Evolutionary conservation across 768 basidiomycete genomes (phyloP), one percentile per base, ranked within the genome.

Genomic region (Amanita pseudoporphyria): DNA sequence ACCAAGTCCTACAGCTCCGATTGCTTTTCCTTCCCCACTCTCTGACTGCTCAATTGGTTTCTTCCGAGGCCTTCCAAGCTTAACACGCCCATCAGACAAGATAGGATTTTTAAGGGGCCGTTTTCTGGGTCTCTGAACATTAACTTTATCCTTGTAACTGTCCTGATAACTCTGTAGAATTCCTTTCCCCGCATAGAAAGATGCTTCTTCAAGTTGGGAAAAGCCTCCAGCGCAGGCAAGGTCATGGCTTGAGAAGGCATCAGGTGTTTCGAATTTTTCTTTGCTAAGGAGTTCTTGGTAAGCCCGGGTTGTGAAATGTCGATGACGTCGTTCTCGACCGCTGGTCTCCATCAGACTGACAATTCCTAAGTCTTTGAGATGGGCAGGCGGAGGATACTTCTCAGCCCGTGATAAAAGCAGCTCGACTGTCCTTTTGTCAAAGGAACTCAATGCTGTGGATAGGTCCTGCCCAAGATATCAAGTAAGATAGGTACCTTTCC

Each of bases 281-380:
- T 71, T 69, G 2, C 70, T 66, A 42, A 91, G 74, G 28, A 89
- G 69, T 26, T 69, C 62, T 26, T 70, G 74, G 64, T 87, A 95
- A 26, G 81, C 78, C 1, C 76, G 72, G 38, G 84, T 62, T 0
- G 88, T 87, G 67, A 80, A 93, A 60, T 90, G 90, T 54, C 90
- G 76, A 61, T 90, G 80, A 19, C 90, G 84, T 24, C 91, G 82
- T 66, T 97, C 89, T 31, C 91, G 80, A 4, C 89, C 89, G 54
- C 75, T 72, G 1, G 80, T 88, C 65, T 96, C 94, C 74, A 84
- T 83, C 24, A 88, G 63, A 32, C 81, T 77, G 18, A 76, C 74
- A 44, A 89, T 76, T 22, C 79, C 74, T 35, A 87, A 69, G 61
- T 92, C 86, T 45, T 70, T 70, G 12, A 93, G 74, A 62, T 91